These are phyloP conservation scores for Peronosclerospora sorghi DNA, from an alignment of 352 stramenopile genomes.

Conservation along the genomic window DNA sequence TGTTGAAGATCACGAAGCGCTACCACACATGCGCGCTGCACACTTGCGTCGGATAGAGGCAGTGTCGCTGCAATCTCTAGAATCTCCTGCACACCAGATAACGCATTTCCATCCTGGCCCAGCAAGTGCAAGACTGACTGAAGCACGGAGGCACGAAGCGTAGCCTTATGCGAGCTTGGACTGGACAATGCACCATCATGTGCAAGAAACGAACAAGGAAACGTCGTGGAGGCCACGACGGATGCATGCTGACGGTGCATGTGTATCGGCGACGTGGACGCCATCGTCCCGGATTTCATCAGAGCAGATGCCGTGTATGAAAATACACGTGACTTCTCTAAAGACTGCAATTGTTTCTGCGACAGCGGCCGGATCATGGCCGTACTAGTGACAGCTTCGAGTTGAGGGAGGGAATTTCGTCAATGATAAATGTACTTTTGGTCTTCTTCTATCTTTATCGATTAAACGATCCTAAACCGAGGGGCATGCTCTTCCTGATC, in stretches of 20 bases:
- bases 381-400: no score
- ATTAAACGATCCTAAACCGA: no score
- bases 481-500: no score
- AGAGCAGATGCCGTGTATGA: conserved; percentile 7
- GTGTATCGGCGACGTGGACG: conserved; percentile 42
- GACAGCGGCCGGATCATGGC: conserved; percentile 20
- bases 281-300: not conserved
- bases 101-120: conserved; percentile 34
- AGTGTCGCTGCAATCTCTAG: conserved; percentile 32
- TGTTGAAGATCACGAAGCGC: conserved; percentile 26
- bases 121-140: conserved; percentile 42
- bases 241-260: conserved; percentile 31
- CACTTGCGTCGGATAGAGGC: conserved; percentile 26
- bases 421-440: no score
- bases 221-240: not conserved
- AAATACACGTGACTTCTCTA: no score
- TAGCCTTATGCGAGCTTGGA: conserved; percentile 12
- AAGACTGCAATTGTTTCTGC: conserved; percentile 10
- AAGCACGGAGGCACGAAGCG: conserved; percentile 36
- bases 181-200: conserved; percentile 1
- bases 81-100: conserved; percentile 38
- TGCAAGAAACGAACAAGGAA: not conserved
- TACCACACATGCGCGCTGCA: conserved; percentile 29
- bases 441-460: no score
- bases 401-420: no score